Base-by-base conservation (phyloP, 768 basidiomycete genomes). In the Peribolospora baueri region DNA sequence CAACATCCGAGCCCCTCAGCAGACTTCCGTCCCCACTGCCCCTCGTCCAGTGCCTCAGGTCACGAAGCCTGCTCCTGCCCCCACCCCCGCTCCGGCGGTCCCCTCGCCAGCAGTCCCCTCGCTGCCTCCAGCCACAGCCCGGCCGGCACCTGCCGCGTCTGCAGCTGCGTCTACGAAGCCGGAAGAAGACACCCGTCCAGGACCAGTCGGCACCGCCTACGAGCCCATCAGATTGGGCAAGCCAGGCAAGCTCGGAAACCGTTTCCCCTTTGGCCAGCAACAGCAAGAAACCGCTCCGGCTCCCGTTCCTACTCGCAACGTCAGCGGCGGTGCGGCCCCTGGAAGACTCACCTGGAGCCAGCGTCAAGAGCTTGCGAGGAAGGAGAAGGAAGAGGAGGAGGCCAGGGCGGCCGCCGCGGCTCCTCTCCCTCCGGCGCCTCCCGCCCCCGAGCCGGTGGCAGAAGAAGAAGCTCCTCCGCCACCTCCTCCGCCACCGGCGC, bases 321-420 rank as follows among this genome's bases (percentile, higher is more conserved):
- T 54, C 59, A 2, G 55, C 43, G 14, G 56, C 45, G 45, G 51
- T 53, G 36, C 54, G 39, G 41, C 56, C 45, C 40, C 48, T 1
- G 84, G 84, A 71, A 90, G 86, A 66, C 66, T 91, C 58, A 91
- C 90, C 0, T 97, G 91, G 91, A 82, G 76, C 56, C 83, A 97
- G 66, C 74, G 90, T 25, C 90, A 95, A 64, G 87, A 84, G 0
- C 70, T 80, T n/a, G 81, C 86, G 1, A 90, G 88, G 72, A 80
- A 81, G 64, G 82, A 85, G 61, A 71, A 74, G 11, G 83, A 80
- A 60, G 85, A 83, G 60, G 88, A 77, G 71, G 69, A 60, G 49
- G 36, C 64, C 56, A 8, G 62, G 1, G 59, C 60, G 6, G 61
- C 61, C 0, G 61, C 65, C 0, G 60, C 62, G 2, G 59, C 62